Evolutionary conservation across 2,329 filamentous ascomycete genomes (phyloP).

Genomic region (Fusarium mundagurra): DNA sequence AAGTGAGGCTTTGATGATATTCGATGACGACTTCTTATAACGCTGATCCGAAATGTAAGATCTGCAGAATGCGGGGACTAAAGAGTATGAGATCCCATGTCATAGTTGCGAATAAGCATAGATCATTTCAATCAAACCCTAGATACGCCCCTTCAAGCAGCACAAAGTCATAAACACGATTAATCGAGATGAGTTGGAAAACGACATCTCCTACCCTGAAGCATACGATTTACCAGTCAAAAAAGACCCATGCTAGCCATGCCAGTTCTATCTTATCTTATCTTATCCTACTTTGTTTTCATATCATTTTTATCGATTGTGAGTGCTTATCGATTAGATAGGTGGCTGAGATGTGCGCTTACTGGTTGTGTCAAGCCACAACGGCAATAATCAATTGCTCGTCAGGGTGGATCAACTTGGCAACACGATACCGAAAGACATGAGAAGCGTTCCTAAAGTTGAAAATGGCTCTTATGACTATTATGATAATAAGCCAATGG

Average conservation of each 20-base stretch:
- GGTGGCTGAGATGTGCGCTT: not conserved
- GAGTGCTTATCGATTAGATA: not conserved
- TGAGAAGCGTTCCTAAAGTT: not conserved
- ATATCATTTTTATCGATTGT: not conserved
- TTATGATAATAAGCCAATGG: fast-evolving
- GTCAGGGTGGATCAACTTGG: not conserved
- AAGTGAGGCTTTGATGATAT: fast-evolving
- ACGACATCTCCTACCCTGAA: not conserved
- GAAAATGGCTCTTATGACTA: fast-evolving
- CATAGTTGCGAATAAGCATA: not conserved
- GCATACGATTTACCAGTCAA: no score
- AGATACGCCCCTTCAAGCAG: not conserved
- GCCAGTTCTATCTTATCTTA: not conserved
- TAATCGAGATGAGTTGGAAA: not conserved
- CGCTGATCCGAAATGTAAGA: fast-evolving
- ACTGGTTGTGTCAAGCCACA: not conserved
- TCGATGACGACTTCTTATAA: fast-evolving
- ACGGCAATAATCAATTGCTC: not conserved
- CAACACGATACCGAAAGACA: not conserved
- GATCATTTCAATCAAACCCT: fast-evolving
- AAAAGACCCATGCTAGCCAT: no score
- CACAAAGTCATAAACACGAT: not conserved
- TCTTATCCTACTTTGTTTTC: not conserved
- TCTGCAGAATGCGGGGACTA: no score
- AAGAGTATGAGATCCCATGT: no score